Conservation (phyloP, 306 rosid genomes). For the Cicer cuneatum region DNA sequence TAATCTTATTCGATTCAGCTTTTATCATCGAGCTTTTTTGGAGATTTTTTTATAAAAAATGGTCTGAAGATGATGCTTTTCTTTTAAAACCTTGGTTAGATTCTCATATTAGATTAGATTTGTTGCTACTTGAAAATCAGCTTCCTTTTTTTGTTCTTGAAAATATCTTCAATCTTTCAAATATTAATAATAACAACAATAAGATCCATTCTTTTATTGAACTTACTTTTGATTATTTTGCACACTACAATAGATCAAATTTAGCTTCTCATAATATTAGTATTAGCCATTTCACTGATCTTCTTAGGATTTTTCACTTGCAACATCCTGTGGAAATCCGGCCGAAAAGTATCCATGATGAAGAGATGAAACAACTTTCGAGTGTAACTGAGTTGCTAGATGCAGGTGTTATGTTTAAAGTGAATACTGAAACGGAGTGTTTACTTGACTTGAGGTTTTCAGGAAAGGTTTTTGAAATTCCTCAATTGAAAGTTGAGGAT, state of each 20-base stretch:
- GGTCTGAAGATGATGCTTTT: background rate
- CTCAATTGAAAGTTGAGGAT: slow-evolving; percentile 41
- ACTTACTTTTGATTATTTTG: slow-evolving; percentile 37
- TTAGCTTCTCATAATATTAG: background rate
- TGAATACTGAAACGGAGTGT: background rate
- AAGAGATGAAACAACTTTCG: background rate
- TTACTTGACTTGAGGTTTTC: slow-evolving; percentile 44
- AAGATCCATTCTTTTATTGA: slow-evolving; percentile 18
- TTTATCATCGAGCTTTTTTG: slow-evolving; percentile 42
- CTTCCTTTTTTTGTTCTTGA: slow-evolving; percentile 42
- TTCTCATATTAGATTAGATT: slow-evolving; percentile 12
- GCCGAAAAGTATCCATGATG: background rate
- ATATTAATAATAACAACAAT: background rate
- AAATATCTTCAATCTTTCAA: background rate
- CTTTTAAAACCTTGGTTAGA: slow-evolving; percentile 32
- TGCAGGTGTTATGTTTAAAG: slow-evolving; percentile 44
- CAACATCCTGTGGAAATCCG: slow-evolving; percentile 1
- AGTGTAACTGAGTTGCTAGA: slow-evolving; percentile 46
- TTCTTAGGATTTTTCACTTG: slow-evolving; percentile 43
- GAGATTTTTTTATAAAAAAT: background rate
- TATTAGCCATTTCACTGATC: slow-evolving; percentile 52
- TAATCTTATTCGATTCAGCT: slow-evolving; percentile 40
- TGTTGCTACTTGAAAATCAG: slow-evolving; percentile 47
- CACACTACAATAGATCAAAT: background rate
- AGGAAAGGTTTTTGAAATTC: slow-evolving; percentile 42